Percentiles rank a stretch among this genome's conserved stretches.
phyloP scores from a whole-genome alignment of 345 rosid species.

The Hibiscus tridactylites region DNA sequence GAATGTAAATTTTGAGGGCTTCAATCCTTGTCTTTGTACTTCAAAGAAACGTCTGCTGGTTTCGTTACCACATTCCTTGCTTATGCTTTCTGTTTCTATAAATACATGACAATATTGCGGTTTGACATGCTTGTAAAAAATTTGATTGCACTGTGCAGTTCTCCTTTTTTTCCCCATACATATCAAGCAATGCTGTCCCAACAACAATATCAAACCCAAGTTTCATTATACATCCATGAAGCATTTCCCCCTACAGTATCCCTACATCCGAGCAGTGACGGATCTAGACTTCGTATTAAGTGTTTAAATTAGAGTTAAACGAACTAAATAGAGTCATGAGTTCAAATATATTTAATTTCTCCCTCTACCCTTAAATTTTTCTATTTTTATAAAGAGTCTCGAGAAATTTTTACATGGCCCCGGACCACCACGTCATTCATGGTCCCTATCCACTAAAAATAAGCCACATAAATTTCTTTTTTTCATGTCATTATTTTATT shows the following conservation, averaged over 20 bases:
- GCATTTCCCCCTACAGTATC: constrained; percentile 27
- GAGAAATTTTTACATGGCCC: too few relatives aligned
- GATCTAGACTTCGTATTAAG: too few relatives aligned
- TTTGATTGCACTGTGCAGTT: constrained; percentile 24
- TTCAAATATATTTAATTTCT: too few relatives aligned
- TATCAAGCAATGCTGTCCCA: constrained; percentile 44
- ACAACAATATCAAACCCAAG: constrained; percentile 39
- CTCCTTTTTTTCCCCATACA: constrained; percentile 43
- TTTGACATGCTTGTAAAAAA: constrained; percentile 28
- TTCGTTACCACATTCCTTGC: constrained; percentile 21
- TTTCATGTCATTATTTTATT: too few relatives aligned
- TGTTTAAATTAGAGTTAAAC: too few relatives aligned
- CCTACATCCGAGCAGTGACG: constrained; percentile 10
- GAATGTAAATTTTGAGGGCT: constrained; percentile 39
- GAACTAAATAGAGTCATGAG: too few relatives aligned
- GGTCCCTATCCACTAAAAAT: too few relatives aligned
- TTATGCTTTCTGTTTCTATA: constrained; percentile 20
- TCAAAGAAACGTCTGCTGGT: constrained; percentile 35
- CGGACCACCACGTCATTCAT: too few relatives aligned
- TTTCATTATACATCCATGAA: constrained; percentile 34
- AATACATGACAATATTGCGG: constrained; percentile 42
- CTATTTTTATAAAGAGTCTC: too few relatives aligned
- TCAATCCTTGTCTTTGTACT: constrained; percentile 32
- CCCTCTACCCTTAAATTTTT: too few relatives aligned
- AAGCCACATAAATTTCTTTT: too few relatives aligned